phyloP scores from a whole-genome alignment of 2,329 filamentous ascomycete genomes.

The Colletotrichum tamarilloi region DNA sequence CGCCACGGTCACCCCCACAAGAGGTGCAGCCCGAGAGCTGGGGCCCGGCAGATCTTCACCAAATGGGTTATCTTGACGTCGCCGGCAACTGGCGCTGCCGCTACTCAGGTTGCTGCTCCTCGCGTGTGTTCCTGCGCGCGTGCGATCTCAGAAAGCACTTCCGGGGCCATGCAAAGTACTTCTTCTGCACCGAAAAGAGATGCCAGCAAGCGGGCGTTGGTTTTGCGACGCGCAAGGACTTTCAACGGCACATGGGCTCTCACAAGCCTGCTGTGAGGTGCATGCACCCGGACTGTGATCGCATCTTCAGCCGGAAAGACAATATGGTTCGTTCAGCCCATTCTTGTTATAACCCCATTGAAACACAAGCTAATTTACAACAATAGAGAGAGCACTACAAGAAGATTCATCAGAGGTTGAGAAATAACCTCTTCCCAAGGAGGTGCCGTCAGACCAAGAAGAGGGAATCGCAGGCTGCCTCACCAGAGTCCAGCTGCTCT shows the following conservation, averaged over 20 bases:
- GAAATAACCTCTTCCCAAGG: constrained; percentile 20
- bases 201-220: constrained; percentile 26
- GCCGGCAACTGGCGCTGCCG: constrained; percentile 31
- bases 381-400: constrained; percentile 26
- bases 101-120: constrained; percentile 22
- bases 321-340: constrained; percentile 17
- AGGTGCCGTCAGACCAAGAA: constrained; percentile 7
- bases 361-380: background rate
- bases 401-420: constrained; percentile 28
- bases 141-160: constrained; percentile 29
- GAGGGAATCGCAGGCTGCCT: background rate
- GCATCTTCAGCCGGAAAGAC: constrained; percentile 30
- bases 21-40: constrained; percentile 11
- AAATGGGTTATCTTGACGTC: constrained; percentile 29
- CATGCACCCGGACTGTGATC: constrained; percentile 24
- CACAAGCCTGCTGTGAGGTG: constrained; percentile 28
- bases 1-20: background rate
- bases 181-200: constrained; percentile 31
- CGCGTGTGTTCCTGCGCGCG: constrained; percentile 25
- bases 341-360: background rate
- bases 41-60: constrained; percentile 12
- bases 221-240: constrained; percentile 29
- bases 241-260: constrained; percentile 30
- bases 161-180: constrained; percentile 28
- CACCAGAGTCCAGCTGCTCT: constrained; percentile 10